These are phyloP conservation scores for Cochlearia excelsa DNA, from an alignment of 345 rosid species.

Conservation along the genomic window DNA sequence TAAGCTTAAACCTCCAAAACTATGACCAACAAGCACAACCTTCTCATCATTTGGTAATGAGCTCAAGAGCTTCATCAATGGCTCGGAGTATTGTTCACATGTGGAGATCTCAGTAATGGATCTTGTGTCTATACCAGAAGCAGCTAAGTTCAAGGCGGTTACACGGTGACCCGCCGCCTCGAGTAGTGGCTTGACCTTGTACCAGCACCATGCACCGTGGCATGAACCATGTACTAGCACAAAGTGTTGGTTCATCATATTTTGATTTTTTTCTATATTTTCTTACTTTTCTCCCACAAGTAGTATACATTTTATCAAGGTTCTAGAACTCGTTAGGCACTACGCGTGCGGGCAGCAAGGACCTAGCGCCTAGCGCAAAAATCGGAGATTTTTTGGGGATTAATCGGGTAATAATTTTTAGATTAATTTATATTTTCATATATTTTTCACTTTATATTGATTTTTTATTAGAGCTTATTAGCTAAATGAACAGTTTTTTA, in stretches of 20 bases:
- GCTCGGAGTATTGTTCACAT: constrained; percentile 44
- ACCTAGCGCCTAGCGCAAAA: too few relatives aligned
- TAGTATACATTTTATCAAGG: too few relatives aligned
- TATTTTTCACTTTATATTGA: too few relatives aligned
- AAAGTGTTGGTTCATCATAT: constrained; percentile 40
- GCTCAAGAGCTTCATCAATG: constrained; percentile 43
- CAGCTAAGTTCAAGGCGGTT: constrained; percentile 49
- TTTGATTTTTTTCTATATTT: constrained; percentile 7
- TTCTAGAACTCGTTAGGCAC: too few relatives aligned
- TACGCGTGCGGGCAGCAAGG: too few relatives aligned
- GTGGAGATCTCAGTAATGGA: constrained; percentile 45
- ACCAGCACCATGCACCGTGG: constrained; percentile 75
- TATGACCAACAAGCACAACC: constrained; percentile 67
- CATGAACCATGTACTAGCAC: constrained; percentile 57
- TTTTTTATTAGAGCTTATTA: too few relatives aligned
- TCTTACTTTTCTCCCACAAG: background rate
- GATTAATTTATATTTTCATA: too few relatives aligned
- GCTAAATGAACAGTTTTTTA: too few relatives aligned
- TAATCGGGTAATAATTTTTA: too few relatives aligned
- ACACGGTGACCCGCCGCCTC: constrained; percentile 51
- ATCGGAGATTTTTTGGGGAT: too few relatives aligned
- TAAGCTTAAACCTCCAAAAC: constrained; percentile 57
- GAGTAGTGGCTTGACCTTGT: constrained; percentile 53
- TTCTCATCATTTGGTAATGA: constrained; percentile 38
- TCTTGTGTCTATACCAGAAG: constrained; percentile 45